phyloP scores from a whole-genome alignment of 176 grass and related monocot species.

The Rhynchospora breviuscula region DNA sequence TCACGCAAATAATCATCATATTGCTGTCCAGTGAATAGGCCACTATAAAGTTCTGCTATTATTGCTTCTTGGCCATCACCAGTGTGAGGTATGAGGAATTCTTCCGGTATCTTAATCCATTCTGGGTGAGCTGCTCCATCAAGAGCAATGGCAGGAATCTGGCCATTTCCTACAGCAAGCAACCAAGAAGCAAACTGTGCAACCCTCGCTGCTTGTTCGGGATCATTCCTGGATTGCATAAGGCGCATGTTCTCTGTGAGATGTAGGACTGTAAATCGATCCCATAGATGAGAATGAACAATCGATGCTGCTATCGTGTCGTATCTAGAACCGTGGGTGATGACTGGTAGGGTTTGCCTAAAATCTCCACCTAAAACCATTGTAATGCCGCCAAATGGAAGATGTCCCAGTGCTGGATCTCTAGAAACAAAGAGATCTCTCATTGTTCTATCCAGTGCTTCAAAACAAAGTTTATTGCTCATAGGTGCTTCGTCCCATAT shows the following conservation, averaged over 20 bases:
- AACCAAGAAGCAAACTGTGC: not conserved
- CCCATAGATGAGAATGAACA: not conserved
- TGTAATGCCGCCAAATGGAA: not conserved
- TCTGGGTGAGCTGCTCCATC: not conserved
- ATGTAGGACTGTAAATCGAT: not conserved
- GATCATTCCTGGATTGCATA: not conserved
- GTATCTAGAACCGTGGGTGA: not conserved
- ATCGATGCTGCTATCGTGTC: not conserved
- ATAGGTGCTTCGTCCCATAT: not conserved
- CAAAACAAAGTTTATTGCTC: conserved; percentile 1
- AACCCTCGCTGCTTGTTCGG: not conserved
- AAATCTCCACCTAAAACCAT: not conserved
- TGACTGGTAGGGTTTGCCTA: not conserved
- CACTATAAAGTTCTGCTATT: no score
- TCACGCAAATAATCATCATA: not conserved
- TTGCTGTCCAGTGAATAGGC: no score
- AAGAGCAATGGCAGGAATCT: not conserved
- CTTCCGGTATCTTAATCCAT: not conserved
- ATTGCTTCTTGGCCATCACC: no score
- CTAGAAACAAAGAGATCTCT: not conserved
- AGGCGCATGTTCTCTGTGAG: not conserved
- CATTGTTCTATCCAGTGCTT: conserved; percentile 4
- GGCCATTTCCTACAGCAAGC: not conserved
- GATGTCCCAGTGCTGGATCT: not conserved
- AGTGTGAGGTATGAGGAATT: not conserved